Evolutionary conservation across 2,329 filamentous ascomycete genomes (phyloP).

Genomic region (Paecilomyces sp.): DNA sequence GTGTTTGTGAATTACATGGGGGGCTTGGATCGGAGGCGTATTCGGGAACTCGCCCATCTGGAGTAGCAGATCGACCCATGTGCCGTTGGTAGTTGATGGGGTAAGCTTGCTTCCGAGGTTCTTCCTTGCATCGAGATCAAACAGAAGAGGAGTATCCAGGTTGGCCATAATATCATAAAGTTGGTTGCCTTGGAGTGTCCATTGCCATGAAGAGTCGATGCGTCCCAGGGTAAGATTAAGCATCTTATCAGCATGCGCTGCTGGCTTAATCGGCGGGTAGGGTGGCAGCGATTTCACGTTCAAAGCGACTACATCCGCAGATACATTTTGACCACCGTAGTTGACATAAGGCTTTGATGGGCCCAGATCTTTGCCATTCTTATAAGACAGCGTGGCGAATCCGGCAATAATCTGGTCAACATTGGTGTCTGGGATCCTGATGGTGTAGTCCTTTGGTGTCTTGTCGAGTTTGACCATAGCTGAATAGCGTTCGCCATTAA

Average conservation of each 20-base stretch:
- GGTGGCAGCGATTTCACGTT: conserved; percentile 35
- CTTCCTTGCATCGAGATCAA: conserved; percentile 17
- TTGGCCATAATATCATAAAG: conserved; percentile 20
- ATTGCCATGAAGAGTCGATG: conserved; percentile 20
- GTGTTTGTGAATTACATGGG: conserved; percentile 44
- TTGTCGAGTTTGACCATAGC: conserved; percentile 33
- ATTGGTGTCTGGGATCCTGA: conserved; percentile 43
- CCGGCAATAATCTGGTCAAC: conserved; percentile 48
- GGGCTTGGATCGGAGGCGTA: conserved; percentile 19
- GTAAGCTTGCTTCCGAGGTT: conserved; percentile 19
- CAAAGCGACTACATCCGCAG: conserved; percentile 37
- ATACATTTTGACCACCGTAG: conserved; percentile 40
- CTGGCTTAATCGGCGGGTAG: conserved; percentile 38
- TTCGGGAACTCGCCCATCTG: conserved; percentile 17
- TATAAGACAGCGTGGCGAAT: conserved; percentile 41
- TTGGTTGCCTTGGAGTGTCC: conserved; percentile 20
- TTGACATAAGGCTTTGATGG: conserved; percentile 39
- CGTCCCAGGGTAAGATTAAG: conserved; percentile 29
- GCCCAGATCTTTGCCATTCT: conserved; percentile 8
- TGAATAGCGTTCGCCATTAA: conserved; percentile 27
- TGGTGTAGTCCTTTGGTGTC: conserved; percentile 28
- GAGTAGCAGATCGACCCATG: conserved; percentile 33
- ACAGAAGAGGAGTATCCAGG: conserved; percentile 25
- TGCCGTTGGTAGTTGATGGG: conserved; percentile 27
- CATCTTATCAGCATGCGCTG: conserved; percentile 38